phyloP scores from a whole-genome alignment of 2,329 filamentous ascomycete genomes.

The Talaromyces amestolkiae region DNA sequence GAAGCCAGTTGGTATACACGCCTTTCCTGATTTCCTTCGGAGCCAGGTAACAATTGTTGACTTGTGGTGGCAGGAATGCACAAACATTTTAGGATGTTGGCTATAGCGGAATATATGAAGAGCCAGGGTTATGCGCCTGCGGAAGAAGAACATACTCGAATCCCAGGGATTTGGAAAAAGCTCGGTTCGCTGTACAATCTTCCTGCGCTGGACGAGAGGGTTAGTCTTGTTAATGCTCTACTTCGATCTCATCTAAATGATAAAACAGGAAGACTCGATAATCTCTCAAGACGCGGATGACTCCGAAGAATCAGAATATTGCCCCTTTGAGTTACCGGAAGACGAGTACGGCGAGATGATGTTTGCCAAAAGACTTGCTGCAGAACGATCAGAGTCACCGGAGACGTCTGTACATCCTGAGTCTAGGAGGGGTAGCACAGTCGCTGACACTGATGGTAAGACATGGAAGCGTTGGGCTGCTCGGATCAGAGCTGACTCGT shows the following conservation, averaged over 20 bases:
- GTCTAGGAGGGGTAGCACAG: slow-evolving; percentile 45
- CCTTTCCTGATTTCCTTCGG: neutral
- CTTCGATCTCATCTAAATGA: slow-evolving; percentile 9
- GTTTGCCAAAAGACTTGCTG: slow-evolving; percentile 47
- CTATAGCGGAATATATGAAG: slow-evolving; percentile 74
- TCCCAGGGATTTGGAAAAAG: slow-evolving; percentile 90
- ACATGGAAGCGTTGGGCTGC: neutral
- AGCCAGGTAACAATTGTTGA: neutral
- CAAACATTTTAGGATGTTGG: slow-evolving; percentile 89
- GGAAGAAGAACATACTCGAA: slow-evolving; percentile 72
- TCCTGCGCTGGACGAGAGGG: slow-evolving; percentile 79
- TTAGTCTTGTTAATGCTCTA: slow-evolving; percentile 31
- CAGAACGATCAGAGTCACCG: slow-evolving; percentile 44
- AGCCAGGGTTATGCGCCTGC: slow-evolving; percentile 73
- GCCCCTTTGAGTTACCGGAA: slow-evolving; percentile 64
- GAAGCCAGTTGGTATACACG: slow-evolving; percentile 80
- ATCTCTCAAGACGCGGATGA: slow-evolving; percentile 46
- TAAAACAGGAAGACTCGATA: slow-evolving; percentile 52
- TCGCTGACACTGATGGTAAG: slow-evolving; percentile 50
- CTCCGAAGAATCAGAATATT: slow-evolving; percentile 61
- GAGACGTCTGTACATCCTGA: slow-evolving; percentile 34
- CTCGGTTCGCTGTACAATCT: slow-evolving; percentile 81
- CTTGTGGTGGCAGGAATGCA: slow-evolving; percentile 66
- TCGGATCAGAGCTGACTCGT: neutral
- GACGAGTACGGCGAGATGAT: slow-evolving; percentile 49